These are phyloP conservation scores for Phytophthora rubi DNA, from an alignment of 352 stramenopile genomes.

Conservation along the genomic window DNA sequence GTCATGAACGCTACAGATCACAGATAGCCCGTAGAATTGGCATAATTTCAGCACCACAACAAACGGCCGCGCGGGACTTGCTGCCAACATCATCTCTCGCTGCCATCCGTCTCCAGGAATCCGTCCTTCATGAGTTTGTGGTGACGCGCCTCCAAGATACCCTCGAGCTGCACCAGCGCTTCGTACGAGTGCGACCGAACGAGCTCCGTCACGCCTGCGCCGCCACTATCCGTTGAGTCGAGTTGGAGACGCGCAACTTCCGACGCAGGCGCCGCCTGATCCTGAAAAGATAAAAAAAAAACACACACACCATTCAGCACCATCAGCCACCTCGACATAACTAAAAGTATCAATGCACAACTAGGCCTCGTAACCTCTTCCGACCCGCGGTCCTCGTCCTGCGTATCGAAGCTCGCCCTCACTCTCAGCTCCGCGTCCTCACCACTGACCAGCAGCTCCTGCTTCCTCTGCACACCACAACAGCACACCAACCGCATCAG, in stretches of 20 bases:
- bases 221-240: constrained; percentile 7
- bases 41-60: no score
- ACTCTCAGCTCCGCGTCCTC: constrained; percentile 10
- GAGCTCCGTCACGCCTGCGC: constrained; percentile 21
- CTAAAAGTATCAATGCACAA: no score
- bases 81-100: constrained; percentile 4
- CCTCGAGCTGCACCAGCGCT: constrained; percentile 72
- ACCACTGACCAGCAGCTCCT: constrained; percentile 42
- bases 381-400: background rate
- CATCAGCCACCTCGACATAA: background rate
- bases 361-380: constrained; percentile 14
- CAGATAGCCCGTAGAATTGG: no score
- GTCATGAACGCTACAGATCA: no score
- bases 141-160: constrained; percentile 75
- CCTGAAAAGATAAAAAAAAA: background rate
- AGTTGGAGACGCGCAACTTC: constrained; percentile 19
- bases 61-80: background rate
- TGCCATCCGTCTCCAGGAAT: constrained; percentile 14
- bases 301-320: background rate
- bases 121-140: constrained; percentile 72
- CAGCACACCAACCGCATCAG: constrained; percentile 1
- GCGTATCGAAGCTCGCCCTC: background rate
- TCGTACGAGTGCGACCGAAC: constrained; percentile 75
- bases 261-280: background rate
- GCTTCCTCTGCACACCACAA: constrained; percentile 41